phyloP scores from a whole-genome alignment of 306 rosid genomes.

The Echinosophora koreensis region DNA sequence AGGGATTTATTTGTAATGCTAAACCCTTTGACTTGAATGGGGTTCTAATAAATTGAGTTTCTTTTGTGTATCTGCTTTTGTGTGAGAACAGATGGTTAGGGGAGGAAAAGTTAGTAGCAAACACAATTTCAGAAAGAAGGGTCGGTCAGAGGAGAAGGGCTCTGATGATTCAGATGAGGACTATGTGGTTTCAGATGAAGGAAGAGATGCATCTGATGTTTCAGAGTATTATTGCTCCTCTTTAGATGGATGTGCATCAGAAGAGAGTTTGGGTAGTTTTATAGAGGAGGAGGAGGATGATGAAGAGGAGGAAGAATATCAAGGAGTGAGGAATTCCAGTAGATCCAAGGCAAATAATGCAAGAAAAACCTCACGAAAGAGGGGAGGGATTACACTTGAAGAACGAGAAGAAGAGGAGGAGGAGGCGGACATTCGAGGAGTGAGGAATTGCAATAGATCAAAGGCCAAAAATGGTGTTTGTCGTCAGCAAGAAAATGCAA shows the following conservation, averaged over 20 bases:
- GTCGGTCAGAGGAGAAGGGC: conserved; percentile 58
- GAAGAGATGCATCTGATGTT: conserved; percentile 63
- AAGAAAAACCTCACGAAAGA: conserved; percentile 48
- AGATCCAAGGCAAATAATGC: conserved; percentile 62
- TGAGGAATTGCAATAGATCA: conserved; percentile 57
- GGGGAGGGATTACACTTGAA: conserved; percentile 36
- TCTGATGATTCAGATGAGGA: conserved; percentile 98
- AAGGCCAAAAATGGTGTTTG: conserved; percentile 49
- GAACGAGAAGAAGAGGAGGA: conserved; percentile 50
- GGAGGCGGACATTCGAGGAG: conserved; percentile 52
- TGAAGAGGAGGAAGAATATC: conserved; percentile 57
- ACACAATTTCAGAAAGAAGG: conserved; percentile 53
- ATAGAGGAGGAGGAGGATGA: conserved; percentile 62
- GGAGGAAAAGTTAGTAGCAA: conserved; percentile 74
- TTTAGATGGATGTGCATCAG: conserved; percentile 71
- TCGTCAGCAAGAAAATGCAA: conserved; percentile 37
- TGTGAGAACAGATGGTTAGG: conserved; percentile 84
- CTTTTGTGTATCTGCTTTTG: conserved; percentile 33
- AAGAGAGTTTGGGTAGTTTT: conserved; percentile 63
- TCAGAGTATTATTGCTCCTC: conserved; percentile 69
- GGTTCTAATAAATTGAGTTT: conserved; percentile 46
- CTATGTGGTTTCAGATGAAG: conserved; percentile 81
- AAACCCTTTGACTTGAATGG: conserved; percentile 37
- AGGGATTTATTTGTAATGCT: conserved; percentile 13
- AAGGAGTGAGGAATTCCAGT: conserved; percentile 46